Base-by-base conservation (phyloP, 78 protist genomes). In the Tieghemostelium lacteum region DNA sequence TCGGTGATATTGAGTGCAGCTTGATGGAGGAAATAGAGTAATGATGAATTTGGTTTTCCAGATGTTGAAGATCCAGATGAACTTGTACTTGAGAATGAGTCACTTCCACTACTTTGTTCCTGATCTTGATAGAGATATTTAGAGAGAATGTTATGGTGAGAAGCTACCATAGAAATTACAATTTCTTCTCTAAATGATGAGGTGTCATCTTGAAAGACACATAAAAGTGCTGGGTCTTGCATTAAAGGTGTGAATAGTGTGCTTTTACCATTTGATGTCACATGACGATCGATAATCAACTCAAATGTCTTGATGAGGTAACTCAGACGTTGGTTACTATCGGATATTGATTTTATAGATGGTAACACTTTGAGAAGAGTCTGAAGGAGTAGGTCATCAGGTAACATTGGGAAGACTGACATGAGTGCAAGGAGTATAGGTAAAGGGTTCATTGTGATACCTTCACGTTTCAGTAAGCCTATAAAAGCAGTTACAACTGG, bases 351-450 rank as follows among this genome's bases (percentile, higher is more conserved):
- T 22, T 69, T 66, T 36, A 83, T 70, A 1, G 91, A 83, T 36
- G 91, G 91, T 50, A 83, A 83, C n/a, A 83, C 69, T 3, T 61
- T 57, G 8, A 8, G 10, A 0, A 83, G 61, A 10, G 91, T 83
- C 0, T 62, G 42, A 33, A 83, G 39, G 5, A 83, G 49, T n/a
- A 83, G 75, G 45, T 83, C 91, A 33, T 83, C 91, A 45, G 37
- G 58, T 37, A 83, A 26, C 91, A 83, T 83, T n/a, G 91, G 91
- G 28, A 83, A 42, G 2, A 83, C 91, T 3, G 73, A 37, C 91
- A 83, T 83, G 29, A 83, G 55, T 0, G 91, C 76, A 14, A 83
- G 57, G 12, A 83, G 64, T 7, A 83, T 83, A 6, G 91, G 91
- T 54, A 83, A 26, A 20, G 91, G 91, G 29, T 83, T 83, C 2